phyloP scores from a whole-genome alignment of 768 basidiomycete species.

The Paxillus involutus region DNA sequence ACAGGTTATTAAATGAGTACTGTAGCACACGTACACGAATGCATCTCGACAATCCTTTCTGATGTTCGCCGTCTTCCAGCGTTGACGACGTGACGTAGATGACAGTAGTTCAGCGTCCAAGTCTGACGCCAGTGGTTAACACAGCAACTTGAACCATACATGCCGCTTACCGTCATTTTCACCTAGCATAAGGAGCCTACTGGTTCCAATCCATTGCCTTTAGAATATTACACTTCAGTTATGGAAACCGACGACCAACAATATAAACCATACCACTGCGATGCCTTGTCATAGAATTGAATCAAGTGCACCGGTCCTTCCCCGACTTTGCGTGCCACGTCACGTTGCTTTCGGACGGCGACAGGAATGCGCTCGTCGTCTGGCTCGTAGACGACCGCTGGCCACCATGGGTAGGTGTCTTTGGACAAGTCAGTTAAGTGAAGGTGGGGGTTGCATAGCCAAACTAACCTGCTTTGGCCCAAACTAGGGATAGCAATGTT shows the following conservation, averaged over 20 bases:
- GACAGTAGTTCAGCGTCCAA: conserved; percentile 66
- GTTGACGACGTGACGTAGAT: conserved; percentile 48
- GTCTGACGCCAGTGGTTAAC: conserved; percentile 37
- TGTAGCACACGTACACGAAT: conserved; percentile 49
- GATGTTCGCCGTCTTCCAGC: conserved; percentile 54
- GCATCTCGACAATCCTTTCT: conserved; percentile 61
- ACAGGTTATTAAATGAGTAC: not conserved
- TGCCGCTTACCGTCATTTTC: conserved; percentile 64
- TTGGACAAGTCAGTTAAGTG: conserved; percentile 6
- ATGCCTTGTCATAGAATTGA: conserved; percentile 73
- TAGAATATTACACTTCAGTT: not conserved
- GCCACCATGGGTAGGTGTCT: conserved; percentile 88
- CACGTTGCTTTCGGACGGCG: conserved; percentile 29
- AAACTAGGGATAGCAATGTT: conserved; percentile 49
- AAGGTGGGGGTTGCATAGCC: not conserved
- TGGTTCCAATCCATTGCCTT: conserved; percentile 64
- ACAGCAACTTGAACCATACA: not conserved
- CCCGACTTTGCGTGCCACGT: conserved; percentile 33
- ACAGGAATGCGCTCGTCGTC: conserved; percentile 58
- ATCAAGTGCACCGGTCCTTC: conserved; percentile 58
- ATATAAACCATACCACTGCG: conserved; percentile 52
- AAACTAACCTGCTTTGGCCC: conserved; percentile 74
- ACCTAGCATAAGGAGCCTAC: conserved; percentile 62
- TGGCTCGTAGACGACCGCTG: conserved; percentile 71
- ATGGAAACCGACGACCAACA: not conserved